A percentile compares a stretch with the other conserved stretches of the same genome.
phyloP scores from a whole-genome alignment of 2,329 filamentous ascomycete species.

The Seiridium cupressi region DNA sequence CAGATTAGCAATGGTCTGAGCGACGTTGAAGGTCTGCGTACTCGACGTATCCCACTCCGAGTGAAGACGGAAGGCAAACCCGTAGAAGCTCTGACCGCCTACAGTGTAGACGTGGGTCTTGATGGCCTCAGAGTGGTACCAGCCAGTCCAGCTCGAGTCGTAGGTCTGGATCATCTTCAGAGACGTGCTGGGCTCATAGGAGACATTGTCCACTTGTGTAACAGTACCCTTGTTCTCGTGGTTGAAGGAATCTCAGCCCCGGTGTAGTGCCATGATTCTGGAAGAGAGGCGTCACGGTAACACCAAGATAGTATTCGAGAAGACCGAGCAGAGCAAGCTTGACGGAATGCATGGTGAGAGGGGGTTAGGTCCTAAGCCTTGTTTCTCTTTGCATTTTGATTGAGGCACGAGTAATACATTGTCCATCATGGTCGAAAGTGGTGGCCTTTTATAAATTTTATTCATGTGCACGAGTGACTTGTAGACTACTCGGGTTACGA shows the following conservation, averaged over 20 bases:
- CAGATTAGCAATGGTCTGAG: conserved; percentile 35
- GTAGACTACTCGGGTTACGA: too few species aligned
- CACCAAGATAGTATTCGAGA: not conserved
- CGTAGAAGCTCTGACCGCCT: conserved; percentile 33
- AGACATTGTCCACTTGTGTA: conserved; percentile 21
- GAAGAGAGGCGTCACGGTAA: not conserved
- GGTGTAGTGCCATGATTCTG: not conserved
- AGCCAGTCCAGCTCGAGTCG: conserved; percentile 23
- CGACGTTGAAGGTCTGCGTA: conserved; percentile 31
- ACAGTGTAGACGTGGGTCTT: conserved; percentile 19
- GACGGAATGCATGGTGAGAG: not conserved
- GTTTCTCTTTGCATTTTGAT: too few species aligned
- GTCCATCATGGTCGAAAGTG: too few species aligned
- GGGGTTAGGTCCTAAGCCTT: not conserved
- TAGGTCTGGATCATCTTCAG: conserved; percentile 29
- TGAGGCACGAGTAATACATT: too few species aligned
- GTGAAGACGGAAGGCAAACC: conserved; percentile 32
- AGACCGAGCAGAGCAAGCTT: not conserved
- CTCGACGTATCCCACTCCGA: conserved; percentile 28
- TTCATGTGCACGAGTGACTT: too few species aligned
- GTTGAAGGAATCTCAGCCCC: conserved; percentile 19
- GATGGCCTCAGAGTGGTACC: conserved; percentile 32
- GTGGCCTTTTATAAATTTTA: too few species aligned
- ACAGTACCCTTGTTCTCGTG: conserved; percentile 28
- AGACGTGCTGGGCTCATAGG: conserved; percentile 13